Percentiles rank a stretch among this genome's conserved stretches.
phyloP scores from a whole-genome alignment of 2,329 filamentous ascomycete species.

The Fusarium sp. region DNA sequence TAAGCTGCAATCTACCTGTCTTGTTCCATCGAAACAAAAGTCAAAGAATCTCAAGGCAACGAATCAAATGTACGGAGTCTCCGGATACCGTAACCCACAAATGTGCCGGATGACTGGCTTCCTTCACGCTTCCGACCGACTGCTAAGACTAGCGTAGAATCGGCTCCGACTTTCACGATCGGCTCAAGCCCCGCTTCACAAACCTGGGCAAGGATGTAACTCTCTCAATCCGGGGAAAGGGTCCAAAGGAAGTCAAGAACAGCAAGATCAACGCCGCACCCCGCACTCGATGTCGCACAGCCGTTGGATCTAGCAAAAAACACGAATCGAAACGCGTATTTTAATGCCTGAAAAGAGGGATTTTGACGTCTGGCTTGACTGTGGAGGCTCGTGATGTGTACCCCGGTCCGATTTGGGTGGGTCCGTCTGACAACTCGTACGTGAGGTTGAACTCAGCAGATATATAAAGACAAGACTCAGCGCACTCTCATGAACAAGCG shows the following conservation, averaged over 20 bases:
- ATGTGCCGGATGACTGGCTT: background rate
- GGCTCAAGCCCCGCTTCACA: slow-evolving; percentile 20
- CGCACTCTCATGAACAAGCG: background rate
- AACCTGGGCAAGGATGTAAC: slow-evolving; percentile 12
- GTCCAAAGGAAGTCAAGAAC: slow-evolving; percentile 13
- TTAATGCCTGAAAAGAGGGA: background rate
- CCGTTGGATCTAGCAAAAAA: background rate
- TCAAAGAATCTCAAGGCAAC: background rate
- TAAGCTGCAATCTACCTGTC: rapidly evolving
- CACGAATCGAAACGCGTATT: slow-evolving; percentile 1
- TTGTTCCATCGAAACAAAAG: background rate
- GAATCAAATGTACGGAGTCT: background rate
- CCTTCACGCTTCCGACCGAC: too few species aligned
- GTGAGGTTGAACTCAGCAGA: background rate
- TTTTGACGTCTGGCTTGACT: slow-evolving; percentile 5
- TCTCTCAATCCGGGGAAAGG: slow-evolving; percentile 7
- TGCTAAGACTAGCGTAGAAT: background rate
- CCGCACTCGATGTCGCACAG: slow-evolving; percentile 12
- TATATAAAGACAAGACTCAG: slow-evolving; percentile 28
- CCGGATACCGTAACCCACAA: background rate
- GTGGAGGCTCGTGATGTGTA: slow-evolving; percentile 18
- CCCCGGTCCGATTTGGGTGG: slow-evolving; percentile 18
- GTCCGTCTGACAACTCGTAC: slow-evolving; percentile 39
- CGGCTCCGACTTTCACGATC: slow-evolving; percentile 17
- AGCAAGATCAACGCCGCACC: slow-evolving; percentile 28